These are phyloP conservation scores for Linum trigynum DNA, from an alignment of 345 rosid genomes.

Conservation along the genomic window DNA sequence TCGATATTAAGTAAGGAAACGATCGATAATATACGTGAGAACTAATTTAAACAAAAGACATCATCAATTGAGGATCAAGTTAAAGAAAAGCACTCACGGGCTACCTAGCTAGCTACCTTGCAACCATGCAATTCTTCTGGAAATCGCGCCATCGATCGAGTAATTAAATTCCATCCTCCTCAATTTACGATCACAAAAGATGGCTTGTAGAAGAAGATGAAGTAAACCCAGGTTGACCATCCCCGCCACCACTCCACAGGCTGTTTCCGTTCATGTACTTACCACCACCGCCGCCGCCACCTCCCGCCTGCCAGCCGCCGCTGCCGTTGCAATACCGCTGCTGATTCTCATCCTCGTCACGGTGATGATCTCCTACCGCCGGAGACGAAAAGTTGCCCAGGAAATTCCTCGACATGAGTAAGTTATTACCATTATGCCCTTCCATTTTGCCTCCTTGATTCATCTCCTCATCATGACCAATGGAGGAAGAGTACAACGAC, in stretches of 20 bases:
- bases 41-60: too few species aligned
- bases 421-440: neutral
- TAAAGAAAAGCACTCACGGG: too few species aligned
- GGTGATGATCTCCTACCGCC: neutral
- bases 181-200: neutral
- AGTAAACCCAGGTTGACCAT: neutral
- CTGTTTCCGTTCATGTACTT: too few species aligned
- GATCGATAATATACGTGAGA: too few species aligned
- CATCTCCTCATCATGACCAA: too few species aligned
- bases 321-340: neutral
- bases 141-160: too few species aligned
- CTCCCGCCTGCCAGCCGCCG: neutral
- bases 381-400: neutral
- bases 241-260: neutral
- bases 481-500: too few species aligned
- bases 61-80: too few species aligned
- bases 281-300: neutral
- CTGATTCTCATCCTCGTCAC: neutral
- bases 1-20: too few species aligned
- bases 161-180: too few species aligned
- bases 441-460: neutral
- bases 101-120: too few species aligned
- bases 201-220: neutral
- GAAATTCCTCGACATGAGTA: neutral
- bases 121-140: too few species aligned